Conservation (phyloP, 2,329 filamentous ascomycete genomes). For the Akanthomyces uredinophilus region DNA sequence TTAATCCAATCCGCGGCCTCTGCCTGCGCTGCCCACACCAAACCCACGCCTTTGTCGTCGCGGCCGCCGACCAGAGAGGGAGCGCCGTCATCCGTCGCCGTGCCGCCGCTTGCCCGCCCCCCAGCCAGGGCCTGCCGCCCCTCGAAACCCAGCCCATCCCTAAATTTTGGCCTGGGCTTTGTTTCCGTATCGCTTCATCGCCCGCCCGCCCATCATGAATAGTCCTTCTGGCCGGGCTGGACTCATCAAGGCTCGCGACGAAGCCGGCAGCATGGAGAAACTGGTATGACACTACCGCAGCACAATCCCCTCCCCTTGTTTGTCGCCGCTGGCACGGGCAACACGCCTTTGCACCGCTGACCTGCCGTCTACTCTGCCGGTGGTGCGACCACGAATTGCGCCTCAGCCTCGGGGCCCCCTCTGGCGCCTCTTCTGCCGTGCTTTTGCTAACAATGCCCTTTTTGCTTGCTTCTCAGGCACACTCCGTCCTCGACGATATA, state of each 20-base stretch:
- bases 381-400: background rate
- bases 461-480: conserved; percentile 39
- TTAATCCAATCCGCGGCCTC: background rate
- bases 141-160: conserved; percentile 9
- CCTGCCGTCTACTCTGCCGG: background rate
- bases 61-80: background rate
- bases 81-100: background rate
- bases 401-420: background rate
- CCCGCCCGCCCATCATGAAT: conserved; percentile 29
- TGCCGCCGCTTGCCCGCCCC: background rate
- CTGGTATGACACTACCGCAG: conserved; percentile 46
- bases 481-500: conserved; percentile 66
- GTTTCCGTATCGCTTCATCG: conserved; percentile 9
- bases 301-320: background rate
- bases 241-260: conserved; percentile 48
- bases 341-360: background rate
- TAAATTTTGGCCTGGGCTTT: conserved; percentile 3
- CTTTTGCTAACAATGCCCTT: conserved; percentile 1
- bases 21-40: background rate
- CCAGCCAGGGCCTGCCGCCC: conserved; percentile 7
- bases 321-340: background rate
- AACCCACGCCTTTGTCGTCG: background rate
- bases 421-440: background rate
- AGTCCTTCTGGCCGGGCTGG: conserved; percentile 50
- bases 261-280: conserved; percentile 50